Conservation (phyloP, 2,329 filamentous ascomycete species). For the Orbilia oligospora region DNA sequence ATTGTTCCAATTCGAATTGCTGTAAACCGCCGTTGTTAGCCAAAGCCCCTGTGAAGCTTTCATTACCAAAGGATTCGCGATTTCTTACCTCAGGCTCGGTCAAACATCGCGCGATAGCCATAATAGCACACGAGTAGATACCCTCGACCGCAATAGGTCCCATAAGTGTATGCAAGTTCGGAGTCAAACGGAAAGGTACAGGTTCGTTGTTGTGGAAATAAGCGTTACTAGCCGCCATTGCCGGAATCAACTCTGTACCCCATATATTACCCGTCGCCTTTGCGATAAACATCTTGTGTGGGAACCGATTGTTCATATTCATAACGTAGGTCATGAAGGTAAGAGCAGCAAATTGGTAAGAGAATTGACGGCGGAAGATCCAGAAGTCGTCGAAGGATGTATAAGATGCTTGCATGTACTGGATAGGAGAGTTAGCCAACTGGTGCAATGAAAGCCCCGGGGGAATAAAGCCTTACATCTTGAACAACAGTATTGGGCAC, state of each 20-base stretch:
- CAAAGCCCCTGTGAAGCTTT: background rate
- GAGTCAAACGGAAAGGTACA: conserved; percentile 96
- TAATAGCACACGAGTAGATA: conserved; percentile 93
- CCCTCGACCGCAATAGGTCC: conserved; percentile 95
- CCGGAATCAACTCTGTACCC: conserved; percentile 93
- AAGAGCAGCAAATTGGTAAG: conserved; percentile 92
- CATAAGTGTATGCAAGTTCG: conserved; percentile 95
- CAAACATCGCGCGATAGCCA: conserved; percentile 95
- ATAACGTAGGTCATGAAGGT: conserved; percentile 99
- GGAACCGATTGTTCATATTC: conserved; percentile 96
- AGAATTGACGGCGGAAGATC: conserved; percentile 97
- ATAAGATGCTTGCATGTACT: conserved; percentile 70
- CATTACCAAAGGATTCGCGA: background rate
- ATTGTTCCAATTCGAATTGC: conserved; percentile 87
- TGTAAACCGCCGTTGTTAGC: conserved; percentile 42
- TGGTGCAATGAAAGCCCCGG: background rate
- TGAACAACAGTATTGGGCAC: conserved; percentile 85
- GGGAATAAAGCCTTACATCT: conserved; percentile 68
- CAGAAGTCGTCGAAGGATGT: conserved; percentile 94
- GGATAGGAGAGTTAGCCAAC: conserved; percentile 50
- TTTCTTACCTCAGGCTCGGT: conserved; percentile 79
- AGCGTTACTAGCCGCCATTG: conserved; percentile 85
- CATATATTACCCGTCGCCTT: conserved; percentile 91
- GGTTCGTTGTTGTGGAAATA: conserved; percentile 95
- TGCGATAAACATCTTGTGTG: conserved; percentile 93